These are phyloP conservation scores for Elsinoe ampelina DNA, from an alignment of 2,329 filamentous ascomycete genomes.

Conservation along the genomic window DNA sequence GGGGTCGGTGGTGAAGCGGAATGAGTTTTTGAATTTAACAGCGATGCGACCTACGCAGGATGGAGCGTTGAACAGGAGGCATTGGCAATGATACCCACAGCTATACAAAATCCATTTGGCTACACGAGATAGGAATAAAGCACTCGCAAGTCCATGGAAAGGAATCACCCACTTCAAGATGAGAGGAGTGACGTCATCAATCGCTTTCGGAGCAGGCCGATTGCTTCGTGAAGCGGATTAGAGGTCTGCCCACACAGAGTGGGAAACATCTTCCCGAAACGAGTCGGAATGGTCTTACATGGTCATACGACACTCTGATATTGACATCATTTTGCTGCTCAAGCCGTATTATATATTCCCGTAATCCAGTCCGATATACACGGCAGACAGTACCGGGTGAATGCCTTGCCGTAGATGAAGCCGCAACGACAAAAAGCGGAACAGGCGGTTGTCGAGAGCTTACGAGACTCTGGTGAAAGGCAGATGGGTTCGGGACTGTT, in stretches of 20 bases:
- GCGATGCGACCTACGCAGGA: neutral
- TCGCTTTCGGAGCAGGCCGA: neutral
- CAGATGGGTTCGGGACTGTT: neutral
- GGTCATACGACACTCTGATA: neutral
- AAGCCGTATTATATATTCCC: neutral
- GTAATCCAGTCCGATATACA: neutral
- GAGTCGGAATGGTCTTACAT: neutral
- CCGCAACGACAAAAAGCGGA: neutral
- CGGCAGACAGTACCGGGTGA: neutral
- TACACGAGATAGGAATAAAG: neutral
- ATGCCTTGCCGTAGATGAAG: neutral
- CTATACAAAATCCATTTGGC: too few relatives aligned
- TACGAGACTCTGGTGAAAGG: neutral
- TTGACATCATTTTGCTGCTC: neutral
- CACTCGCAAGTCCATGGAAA: too few relatives aligned
- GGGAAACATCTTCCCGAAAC: neutral
- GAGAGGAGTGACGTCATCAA: too few relatives aligned
- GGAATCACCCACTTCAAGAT: too few relatives aligned
- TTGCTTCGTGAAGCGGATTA: neutral
- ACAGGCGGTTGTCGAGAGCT: neutral
- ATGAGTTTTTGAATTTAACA: too few relatives aligned
- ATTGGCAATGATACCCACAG: too few relatives aligned
- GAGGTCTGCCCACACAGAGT: neutral
- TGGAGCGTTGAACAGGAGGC: neutral
- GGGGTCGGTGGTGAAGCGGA: neutral